These are phyloP conservation scores for Thermothelomyces thermophilus DNA, from an alignment of 2,329 filamentous ascomycete species.

Conservation along the genomic window DNA sequence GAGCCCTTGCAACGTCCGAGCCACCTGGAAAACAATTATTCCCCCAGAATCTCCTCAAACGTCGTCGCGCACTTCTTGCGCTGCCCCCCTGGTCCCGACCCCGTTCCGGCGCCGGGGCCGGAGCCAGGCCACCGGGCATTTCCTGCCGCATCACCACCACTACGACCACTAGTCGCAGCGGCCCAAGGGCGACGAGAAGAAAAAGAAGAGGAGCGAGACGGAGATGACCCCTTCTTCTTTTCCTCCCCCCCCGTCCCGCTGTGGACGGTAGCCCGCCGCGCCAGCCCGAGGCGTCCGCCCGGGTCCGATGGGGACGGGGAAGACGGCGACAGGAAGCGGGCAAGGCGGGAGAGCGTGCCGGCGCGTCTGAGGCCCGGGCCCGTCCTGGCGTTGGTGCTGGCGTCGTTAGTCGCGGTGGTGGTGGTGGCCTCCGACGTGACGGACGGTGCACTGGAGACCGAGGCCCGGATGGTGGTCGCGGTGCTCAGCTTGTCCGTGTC, in stretches of 20 bases:
- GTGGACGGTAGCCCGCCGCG: not conserved
- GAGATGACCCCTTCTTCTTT: too few species aligned
- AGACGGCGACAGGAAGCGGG: not conserved
- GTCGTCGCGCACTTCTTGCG: slow-evolving; percentile 11
- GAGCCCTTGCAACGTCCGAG: too few species aligned
- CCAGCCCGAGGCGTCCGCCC: too few species aligned
- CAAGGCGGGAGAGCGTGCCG: slow-evolving; percentile 10
- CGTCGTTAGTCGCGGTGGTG: not conserved
- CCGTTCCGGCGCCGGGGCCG: not conserved
- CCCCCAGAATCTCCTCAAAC: slow-evolving; percentile 19
- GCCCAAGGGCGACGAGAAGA: not conserved
- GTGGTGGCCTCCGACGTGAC: not conserved
- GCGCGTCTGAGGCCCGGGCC: not conserved
- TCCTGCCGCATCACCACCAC: too few species aligned
- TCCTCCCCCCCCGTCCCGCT: not conserved
- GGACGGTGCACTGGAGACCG: not conserved
- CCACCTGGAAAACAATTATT: too few species aligned
- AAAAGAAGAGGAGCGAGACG: too few species aligned
- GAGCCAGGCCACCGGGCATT: not conserved
- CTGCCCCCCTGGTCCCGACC: not conserved
- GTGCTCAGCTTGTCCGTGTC: not conserved
- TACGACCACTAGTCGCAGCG: not conserved
- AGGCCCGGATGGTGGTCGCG: not conserved
- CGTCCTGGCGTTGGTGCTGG: not conserved
- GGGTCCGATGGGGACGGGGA: not conserved